Evolutionary conservation across 306 rosid genomes (phyloP).

Genomic region (Begonia masoniana): DNA sequence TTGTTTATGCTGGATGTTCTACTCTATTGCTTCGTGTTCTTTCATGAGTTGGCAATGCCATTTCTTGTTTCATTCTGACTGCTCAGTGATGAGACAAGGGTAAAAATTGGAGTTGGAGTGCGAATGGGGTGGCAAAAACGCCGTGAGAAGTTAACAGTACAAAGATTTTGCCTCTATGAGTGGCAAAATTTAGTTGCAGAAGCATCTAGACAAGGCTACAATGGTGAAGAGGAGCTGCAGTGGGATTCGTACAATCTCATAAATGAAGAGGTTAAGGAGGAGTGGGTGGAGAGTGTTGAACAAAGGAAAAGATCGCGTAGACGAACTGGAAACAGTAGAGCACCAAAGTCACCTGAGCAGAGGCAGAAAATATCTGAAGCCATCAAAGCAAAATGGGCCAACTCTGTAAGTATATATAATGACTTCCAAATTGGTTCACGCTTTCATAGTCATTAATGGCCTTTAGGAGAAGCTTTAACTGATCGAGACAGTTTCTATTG

Average conservation of each 20-base stretch:
- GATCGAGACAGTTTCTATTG: background rate
- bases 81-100: slow-evolving; percentile 27
- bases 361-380: slow-evolving; percentile 83
- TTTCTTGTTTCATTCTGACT: slow-evolving; percentile 3
- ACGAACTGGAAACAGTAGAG: slow-evolving; percentile 45
- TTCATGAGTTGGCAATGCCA: too few species aligned
- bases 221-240: slow-evolving; percentile 61
- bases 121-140: slow-evolving; percentile 57
- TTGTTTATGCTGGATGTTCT: too few species aligned
- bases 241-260: slow-evolving; percentile 69
- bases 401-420: slow-evolving; percentile 51
- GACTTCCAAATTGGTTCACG: slow-evolving; percentile 9
- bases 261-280: slow-evolving; percentile 42
- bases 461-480: background rate
- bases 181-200: slow-evolving; percentile 85
- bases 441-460: background rate
- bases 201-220: slow-evolving; percentile 62
- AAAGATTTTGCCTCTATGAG: slow-evolving; percentile 59
- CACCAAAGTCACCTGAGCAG: slow-evolving; percentile 83
- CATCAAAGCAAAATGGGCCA: slow-evolving; percentile 85
- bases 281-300: slow-evolving; percentile 53
- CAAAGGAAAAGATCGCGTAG: slow-evolving; percentile 36
- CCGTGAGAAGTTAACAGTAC: slow-evolving; percentile 41
- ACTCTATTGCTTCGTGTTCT: too few species aligned
- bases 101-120: slow-evolving; percentile 67